Base-by-base conservation (phyloP, 495 filamentous ascomycete species). In the Penicillium atrosanguineum region DNA sequence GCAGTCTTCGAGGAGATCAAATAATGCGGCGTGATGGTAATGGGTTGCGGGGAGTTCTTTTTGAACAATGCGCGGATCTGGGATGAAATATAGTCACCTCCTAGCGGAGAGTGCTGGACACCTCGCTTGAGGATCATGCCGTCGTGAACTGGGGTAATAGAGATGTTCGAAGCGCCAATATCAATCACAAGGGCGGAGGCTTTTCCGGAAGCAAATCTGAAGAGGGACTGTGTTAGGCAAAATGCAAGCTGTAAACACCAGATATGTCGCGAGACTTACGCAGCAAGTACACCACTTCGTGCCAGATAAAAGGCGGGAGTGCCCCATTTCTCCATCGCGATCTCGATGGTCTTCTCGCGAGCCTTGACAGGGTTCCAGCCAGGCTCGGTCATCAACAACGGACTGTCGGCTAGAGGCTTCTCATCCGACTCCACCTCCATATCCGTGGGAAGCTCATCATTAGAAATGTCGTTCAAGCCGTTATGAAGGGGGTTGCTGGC, bases 251-350 rank as follows among this genome's bases (percentile, higher is more conserved):
- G 14, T 37, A 34, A 19, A 20, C 6, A 34, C 14, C 29, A 9
- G 9, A 3, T 29, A 8, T 14, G 14, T 19, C 23, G 12, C 18
- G 7, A 20, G 18, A 80, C 81, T 60, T 78, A 86, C 82, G 84
- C 75, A 44, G 84, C 76, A 56, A 87, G 70, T 45, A 86, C 83
- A 31, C 87, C 87, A 46, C 71, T 83, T 48, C 84, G 81, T 14
- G 87, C 88, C 46, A 96, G 77, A 78, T 91, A 98, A 72, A 95
- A 97, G 4, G 94, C 94, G 14, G 94, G 94, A 36, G 83, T 85
- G 15, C 91, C 92, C 87, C 93, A 98, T 57, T 83, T 87, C 78
- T 98, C 94, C 84, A 98, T 96, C 26, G 87, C 89, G 48, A 96
- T 83, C 71, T 98, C 95, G 59, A 97, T 90, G 6, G 85, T 85